These are phyloP conservation scores for Vitis rotundifolia DNA, from an alignment of 164 flowering plant genomes.

Conservation along the genomic window DNA sequence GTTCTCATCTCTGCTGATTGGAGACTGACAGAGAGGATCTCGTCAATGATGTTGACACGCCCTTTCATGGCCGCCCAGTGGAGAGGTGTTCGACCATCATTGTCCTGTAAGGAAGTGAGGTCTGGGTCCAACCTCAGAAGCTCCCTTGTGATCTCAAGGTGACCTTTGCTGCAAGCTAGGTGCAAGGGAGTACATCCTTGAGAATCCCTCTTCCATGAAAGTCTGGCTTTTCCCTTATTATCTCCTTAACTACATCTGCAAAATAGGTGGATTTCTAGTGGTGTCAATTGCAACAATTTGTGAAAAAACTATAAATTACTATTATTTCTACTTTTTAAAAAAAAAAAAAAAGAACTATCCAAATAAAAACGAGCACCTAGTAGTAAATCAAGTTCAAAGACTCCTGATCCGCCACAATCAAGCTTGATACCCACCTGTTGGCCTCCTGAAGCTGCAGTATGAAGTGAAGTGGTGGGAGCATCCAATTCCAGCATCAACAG, in stretches of 20 bases:
- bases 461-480: slow-evolving; percentile 42
- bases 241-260: too few species aligned
- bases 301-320: too few species aligned
- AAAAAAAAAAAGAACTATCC: too few species aligned
- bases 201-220: slow-evolving; percentile 30
- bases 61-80: slow-evolving; percentile 65
- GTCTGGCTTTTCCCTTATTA: slow-evolving; percentile 33
- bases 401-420: not conserved
- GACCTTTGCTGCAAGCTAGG: slow-evolving; percentile 51
- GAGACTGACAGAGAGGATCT: slow-evolving; percentile 25
- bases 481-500: slow-evolving; percentile 45
- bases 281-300: too few species aligned
- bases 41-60: slow-evolving; percentile 34
- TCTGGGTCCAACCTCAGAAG: slow-evolving; percentile 43
- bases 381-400: too few species aligned
- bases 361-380: too few species aligned
- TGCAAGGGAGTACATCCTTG: slow-evolving; percentile 54
- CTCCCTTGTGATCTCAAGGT: slow-evolving; percentile 50
- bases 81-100: slow-evolving; percentile 49
- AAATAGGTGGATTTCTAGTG: too few species aligned
- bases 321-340: too few species aligned
- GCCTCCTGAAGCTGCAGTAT: slow-evolving; percentile 48
- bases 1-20: slow-evolving; percentile 37
- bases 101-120: slow-evolving; percentile 39
- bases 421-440: slow-evolving; percentile 34